Conservation (phyloP, 2,329 filamentous ascomycete genomes). For the Camillea tinctor region DNA sequence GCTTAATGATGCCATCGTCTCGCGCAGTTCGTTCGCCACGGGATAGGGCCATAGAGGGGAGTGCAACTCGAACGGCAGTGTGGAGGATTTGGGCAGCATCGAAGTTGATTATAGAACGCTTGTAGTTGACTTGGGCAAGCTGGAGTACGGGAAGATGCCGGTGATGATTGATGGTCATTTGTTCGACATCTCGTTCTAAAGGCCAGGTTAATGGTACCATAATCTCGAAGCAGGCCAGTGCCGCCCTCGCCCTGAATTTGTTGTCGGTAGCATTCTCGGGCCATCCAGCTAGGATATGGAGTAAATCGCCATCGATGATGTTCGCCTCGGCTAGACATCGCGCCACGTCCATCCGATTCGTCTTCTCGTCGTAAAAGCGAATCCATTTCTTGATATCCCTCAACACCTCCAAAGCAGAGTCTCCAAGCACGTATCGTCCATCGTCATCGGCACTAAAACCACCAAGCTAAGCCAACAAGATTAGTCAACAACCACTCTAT, state of each 20-base stretch:
- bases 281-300: conserved; percentile 86
- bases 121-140: conserved; percentile 85
- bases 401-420: conserved; percentile 87
- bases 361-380: conserved; percentile 88
- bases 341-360: conserved; percentile 91
- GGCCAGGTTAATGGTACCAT: conserved; percentile 95
- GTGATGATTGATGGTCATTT: conserved; percentile 91
- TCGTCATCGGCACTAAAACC: conserved; percentile 77
- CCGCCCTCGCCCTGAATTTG: conserved; percentile 74
- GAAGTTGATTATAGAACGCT: conserved; percentile 82
- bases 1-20: conserved; percentile 89
- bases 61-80: conserved; percentile 73
- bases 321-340: conserved; percentile 90
- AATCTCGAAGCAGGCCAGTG: conserved; percentile 84
- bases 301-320: conserved; percentile 81
- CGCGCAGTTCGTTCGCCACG: conserved; percentile 72
- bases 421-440: conserved; percentile 82
- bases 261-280: conserved; percentile 69
- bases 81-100: conserved; percentile 75
- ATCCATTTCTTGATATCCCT: conserved; percentile 96
- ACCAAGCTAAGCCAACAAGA: conserved; percentile 63
- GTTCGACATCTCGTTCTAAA: conserved; percentile 71
- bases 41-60: conserved; percentile 81
- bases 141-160: conserved; percentile 87
- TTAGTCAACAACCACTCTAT: conserved; percentile 7